Evolutionary conservation across 2,329 filamentous ascomycete species (phyloP), one percentile per base, ranked within the genome.

Genomic region (Paecilomyces fulvus): DNA sequence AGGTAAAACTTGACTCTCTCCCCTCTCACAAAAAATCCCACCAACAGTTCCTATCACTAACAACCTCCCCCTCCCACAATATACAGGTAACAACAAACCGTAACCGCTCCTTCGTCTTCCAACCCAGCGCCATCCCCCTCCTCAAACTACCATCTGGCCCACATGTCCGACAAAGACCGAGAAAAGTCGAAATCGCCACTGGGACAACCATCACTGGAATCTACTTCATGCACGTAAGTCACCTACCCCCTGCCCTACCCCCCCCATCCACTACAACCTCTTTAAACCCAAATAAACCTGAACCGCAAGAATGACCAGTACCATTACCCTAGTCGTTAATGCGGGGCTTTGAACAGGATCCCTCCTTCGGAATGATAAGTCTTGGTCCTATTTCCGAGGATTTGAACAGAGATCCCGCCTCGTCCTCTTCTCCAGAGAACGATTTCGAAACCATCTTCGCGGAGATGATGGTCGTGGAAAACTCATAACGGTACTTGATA

Each of bases 201-300:
- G 60, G 56, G 7, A 56, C 43, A 12, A 63, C 63, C 11, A 58
- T 64, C 37, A 64, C 59, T 10, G 63, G 63, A 30, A 57, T 64
- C 54, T 64, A 61, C 49, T 54, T 60, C 20, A 63, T 60, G 55
- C 56, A 63, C 55, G 61, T 64, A 59, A 33, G 60, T 59, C 28
- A 53, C 53, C 49, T n/a, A n/a, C n/a, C 58, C 55, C 60, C 56
- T 49, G 31, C 21, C 21, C 8, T 3, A 6, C 7, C 7, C 37
- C 37, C n/a, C 37, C 37, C 14, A 43, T 17, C 5, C 37, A n/a
- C n/a, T n/a, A n/a, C n/a, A n/a, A n/a, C n/a, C n/a, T n/a, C n/a
- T n/a, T n/a, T n/a, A n/a, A n/a, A n/a, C n/a, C n/a, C 21, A 21
- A 21, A 21, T 21, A 37, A 14, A 37, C n/a, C n/a, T 37, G 33